Conservation (phyloP, 176 grass and related monocot species). For the Secale cereale region DNA sequence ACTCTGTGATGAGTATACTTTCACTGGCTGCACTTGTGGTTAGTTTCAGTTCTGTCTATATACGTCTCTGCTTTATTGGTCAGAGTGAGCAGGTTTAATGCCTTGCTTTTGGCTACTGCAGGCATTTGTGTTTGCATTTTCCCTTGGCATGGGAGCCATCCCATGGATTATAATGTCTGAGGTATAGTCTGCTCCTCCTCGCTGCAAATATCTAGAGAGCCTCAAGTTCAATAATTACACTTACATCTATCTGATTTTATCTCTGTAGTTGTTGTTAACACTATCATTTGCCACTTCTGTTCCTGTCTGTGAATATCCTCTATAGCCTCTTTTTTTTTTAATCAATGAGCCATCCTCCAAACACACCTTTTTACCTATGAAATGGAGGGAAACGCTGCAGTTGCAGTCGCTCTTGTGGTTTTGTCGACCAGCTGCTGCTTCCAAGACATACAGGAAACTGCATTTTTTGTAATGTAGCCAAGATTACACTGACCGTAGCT, state of each 20-base stretch:
- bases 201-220: neutral
- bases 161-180: conserved; percentile 99
- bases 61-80: neutral
- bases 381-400: neutral
- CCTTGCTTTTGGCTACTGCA: conserved; percentile 33
- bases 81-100: conserved; percentile 10
- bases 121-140: conserved; percentile 88
- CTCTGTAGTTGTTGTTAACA: conserved; percentile 2
- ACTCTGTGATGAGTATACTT: conserved; percentile 81
- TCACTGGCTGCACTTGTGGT: conserved; percentile 92
- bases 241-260: neutral
- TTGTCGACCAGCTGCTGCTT: neutral
- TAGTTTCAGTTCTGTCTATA: conserved; percentile 40
- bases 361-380: neutral
- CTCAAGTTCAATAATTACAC: neutral
- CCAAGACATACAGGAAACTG: neutral
- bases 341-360: neutral
- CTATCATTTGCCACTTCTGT: neutral
- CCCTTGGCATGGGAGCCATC: conserved; percentile 95
- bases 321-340: neutral
- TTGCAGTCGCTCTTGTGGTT: neutral
- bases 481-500: neutral
- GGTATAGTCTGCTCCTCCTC: conserved; percentile 37
- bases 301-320: neutral
- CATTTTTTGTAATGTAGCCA: neutral